These are phyloP conservation scores for Cercophora samala DNA, from an alignment of 495 filamentous ascomycete genomes.

Conservation along the genomic window DNA sequence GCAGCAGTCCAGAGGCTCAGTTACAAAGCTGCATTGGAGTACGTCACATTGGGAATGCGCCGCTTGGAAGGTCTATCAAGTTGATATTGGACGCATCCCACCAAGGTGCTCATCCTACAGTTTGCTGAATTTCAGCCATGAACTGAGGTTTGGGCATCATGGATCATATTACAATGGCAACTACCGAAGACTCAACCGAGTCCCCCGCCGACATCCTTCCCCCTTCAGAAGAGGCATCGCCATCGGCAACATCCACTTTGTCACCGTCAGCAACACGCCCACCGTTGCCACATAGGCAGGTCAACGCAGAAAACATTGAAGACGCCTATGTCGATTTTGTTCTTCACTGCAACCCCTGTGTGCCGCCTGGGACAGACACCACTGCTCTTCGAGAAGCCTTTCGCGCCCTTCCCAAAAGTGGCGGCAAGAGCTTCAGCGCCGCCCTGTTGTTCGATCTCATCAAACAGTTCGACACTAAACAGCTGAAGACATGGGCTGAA, in stretches of 20 bases:
- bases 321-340: slow-evolving; percentile 87
- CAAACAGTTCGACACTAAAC: slow-evolving; percentile 73
- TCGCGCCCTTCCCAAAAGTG: slow-evolving; percentile 80
- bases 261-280: slow-evolving; percentile 23
- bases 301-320: slow-evolving; percentile 73
- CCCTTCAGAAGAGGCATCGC: slow-evolving; percentile 18
- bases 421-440: slow-evolving; percentile 86
- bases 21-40: background rate
- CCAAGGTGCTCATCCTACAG: too few species aligned
- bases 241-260: background rate
- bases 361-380: slow-evolving; percentile 68
- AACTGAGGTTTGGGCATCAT: background rate
- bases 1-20: background rate
- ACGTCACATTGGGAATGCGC: slow-evolving; percentile 8
- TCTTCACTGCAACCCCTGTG: slow-evolving; percentile 82
- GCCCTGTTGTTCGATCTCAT: slow-evolving; percentile 82
- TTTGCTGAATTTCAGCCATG: background rate
- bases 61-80: background rate
- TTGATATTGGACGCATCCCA: background rate
- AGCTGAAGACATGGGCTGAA: slow-evolving; percentile 96
- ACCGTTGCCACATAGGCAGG: slow-evolving; percentile 62
- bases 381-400: slow-evolving; percentile 75
- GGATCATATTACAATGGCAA: background rate
- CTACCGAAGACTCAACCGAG: slow-evolving; percentile 7
- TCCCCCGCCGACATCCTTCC: slow-evolving; percentile 8